A percentile compares a stretch with the other conserved stretches of the same genome.
Conservation (phyloP, 139 green algal genomes). For the Micromonas pusilla region DNA sequence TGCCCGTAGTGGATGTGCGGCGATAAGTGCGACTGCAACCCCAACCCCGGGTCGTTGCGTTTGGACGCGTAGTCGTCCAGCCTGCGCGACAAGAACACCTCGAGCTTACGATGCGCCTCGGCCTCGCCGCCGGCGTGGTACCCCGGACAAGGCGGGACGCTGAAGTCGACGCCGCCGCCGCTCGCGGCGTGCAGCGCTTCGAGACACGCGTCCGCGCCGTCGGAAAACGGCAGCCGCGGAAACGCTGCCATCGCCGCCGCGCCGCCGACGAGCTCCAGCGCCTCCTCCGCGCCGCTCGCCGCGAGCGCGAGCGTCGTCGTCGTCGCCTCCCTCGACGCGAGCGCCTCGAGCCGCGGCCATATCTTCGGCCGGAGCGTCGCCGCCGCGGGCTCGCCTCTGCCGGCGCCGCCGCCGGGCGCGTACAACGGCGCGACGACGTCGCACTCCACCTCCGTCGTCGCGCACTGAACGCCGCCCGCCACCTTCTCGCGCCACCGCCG, state of each 20-base stretch:
- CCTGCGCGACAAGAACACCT: background rate
- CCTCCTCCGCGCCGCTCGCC: background rate
- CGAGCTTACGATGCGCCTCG: background rate
- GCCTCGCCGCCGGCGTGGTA: conserved; percentile 5
- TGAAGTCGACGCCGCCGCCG: background rate
- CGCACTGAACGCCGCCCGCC: background rate
- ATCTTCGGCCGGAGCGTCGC: conserved; percentile 11
- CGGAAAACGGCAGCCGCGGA: background rate
- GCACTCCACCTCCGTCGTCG: conserved; percentile 7
- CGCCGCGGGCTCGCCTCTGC: background rate
- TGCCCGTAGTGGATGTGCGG: conserved; percentile 24
- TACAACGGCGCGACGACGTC: conserved; percentile 9
- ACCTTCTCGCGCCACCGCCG: background rate
- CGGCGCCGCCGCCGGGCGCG: background rate
- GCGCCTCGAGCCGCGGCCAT: background rate
- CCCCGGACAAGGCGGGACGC: background rate
- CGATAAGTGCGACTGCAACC: conserved; percentile 17
- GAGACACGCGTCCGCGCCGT: background rate
- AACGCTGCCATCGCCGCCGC: background rate
- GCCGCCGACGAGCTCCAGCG: background rate
- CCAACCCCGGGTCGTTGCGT: background rate
- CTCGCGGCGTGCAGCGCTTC: background rate
- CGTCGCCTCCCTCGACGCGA: background rate
- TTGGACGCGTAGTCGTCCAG: background rate
- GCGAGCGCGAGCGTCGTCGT: background rate